A percentile compares a stretch with the other conserved stretches of the same genome.
Conservation (phyloP, 2,329 filamentous ascomycete genomes). For the Fusarium devonianum region DNA sequence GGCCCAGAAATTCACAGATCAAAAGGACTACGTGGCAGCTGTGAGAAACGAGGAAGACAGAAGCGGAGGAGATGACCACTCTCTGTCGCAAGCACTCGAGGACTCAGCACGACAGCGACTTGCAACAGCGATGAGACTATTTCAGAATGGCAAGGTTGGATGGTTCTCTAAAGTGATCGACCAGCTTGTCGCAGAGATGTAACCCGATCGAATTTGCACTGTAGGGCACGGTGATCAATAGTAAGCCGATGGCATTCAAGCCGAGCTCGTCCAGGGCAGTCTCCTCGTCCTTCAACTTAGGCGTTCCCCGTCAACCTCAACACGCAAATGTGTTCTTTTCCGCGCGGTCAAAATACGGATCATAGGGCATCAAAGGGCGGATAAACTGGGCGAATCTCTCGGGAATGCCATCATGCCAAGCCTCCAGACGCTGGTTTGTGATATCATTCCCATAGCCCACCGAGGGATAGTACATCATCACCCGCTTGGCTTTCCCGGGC, state of each 20-base stretch:
- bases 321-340: no score
- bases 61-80: conserved; percentile 9
- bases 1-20: conserved; percentile 7
- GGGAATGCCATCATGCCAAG: conserved; percentile 4
- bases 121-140: conserved; percentile 10
- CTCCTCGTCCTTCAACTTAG: no score
- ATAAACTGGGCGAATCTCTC: conserved; percentile 10
- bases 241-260: no score
- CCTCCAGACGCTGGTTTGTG: not conserved
- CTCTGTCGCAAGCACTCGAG: conserved; percentile 5
- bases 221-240: no score
- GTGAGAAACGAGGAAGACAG: conserved; percentile 8
- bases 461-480: not conserved
- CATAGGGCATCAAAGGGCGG: conserved; percentile 4
- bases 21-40: conserved; percentile 3
- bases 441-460: conserved; percentile 7
- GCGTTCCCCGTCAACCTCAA: no score
- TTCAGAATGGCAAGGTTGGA: no score
- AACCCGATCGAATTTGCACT: no score
- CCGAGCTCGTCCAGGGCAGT: no score
- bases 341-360: not conserved
- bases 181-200: no score
- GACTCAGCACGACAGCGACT: conserved; percentile 8
- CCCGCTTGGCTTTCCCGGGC: not conserved
- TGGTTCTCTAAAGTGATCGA: not conserved